These are phyloP conservation scores for Candida sanyaensis DNA, from an alignment of 1,139 yeast species.

Conservation along the genomic window DNA sequence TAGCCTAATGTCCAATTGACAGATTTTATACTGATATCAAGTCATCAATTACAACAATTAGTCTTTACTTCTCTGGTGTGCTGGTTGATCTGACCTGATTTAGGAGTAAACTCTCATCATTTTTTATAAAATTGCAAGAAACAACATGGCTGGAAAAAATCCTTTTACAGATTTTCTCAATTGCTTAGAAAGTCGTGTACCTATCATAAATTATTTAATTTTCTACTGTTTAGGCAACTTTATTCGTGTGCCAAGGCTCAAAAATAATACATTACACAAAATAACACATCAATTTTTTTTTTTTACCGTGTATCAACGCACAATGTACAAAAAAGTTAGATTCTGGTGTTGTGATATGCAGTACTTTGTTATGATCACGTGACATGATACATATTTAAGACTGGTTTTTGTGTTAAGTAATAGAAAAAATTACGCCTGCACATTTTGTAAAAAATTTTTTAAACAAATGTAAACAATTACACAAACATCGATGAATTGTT, in stretches of 20 bases:
- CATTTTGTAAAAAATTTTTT: neutral
- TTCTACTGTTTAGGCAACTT: neutral
- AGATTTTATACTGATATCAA: no score
- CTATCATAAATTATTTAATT: neutral
- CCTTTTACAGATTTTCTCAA: no score
- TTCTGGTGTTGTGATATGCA: neutral
- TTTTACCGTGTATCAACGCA: neutral
- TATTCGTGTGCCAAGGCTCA: neutral
- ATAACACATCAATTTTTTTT: neutral
- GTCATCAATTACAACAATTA: no score
- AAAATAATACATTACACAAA: neutral
- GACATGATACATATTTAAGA: neutral
- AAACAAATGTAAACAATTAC: neutral
- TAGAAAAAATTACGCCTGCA: neutral
- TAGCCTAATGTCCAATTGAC: no score
- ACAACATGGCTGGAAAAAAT: neutral
- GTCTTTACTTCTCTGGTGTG: neutral
- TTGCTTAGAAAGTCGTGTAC: neutral
- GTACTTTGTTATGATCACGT: neutral
- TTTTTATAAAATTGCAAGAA: neutral
- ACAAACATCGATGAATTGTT: neutral
- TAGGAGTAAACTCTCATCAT: no score
- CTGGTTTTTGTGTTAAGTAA: no score
- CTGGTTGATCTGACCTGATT: constrained; percentile 1
- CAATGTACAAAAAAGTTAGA: neutral